phyloP scores from a whole-genome alignment of 31 red algal genomes.

The Pterothamnion heteromorphum region DNA sequence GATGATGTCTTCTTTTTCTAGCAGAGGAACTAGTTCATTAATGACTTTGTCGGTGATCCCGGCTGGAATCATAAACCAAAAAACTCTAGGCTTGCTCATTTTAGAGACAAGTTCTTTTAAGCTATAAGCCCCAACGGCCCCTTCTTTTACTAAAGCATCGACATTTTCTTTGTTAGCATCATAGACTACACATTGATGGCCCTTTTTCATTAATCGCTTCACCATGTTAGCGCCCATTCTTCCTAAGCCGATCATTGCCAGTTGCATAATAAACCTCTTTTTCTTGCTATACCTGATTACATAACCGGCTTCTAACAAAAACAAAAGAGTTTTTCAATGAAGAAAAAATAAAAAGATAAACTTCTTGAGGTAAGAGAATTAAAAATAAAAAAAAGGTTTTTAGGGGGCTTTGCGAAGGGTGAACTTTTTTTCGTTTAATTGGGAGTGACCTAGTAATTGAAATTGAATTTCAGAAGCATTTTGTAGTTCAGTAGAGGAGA shows the following conservation, averaged over 20 bases:
- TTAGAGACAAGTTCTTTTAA: neutral
- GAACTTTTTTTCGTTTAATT: no score
- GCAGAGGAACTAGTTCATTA: neutral
- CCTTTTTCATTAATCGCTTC: neutral
- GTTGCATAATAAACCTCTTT: neutral
- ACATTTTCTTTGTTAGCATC: neutral
- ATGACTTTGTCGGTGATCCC: conserved; percentile 3
- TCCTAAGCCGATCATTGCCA: conserved; percentile 26
- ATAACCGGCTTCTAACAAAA: no score
- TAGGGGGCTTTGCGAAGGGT: no score
- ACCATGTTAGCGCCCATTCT: conserved; percentile 13
- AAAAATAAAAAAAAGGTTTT: no score
- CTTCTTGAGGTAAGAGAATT: no score
- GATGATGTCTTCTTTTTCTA: conserved; percentile 44
- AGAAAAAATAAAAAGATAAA: no score
- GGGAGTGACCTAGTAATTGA: no score
- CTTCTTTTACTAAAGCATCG: neutral
- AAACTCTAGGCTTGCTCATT: neutral
- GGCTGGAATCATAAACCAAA: conserved; percentile 30
- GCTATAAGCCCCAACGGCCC: neutral
- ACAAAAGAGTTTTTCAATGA: no score
- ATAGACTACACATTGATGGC: conserved; percentile 7
- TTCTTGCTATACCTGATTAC: no score
- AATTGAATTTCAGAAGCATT: no score
- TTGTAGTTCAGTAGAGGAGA: no score